Base-by-base conservation (phyloP, 495 filamentous ascomycete species). In the Penicillium fimorum region DNA sequence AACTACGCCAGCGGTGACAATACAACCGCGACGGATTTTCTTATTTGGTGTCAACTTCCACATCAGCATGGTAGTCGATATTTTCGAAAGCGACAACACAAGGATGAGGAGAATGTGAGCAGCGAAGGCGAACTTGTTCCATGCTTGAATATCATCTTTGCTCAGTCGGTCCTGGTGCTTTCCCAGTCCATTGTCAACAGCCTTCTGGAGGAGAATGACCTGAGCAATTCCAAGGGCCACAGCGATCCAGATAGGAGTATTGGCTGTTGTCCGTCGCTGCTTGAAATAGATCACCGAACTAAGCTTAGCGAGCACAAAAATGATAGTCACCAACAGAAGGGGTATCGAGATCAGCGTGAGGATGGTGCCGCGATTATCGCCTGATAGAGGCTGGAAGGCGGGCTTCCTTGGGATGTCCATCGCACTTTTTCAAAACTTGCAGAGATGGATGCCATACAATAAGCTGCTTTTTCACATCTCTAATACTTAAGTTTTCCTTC, bases 221-320 rank as follows among this genome's bases (percentile, higher is more conserved):
- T 67, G 55, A 10, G 62, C 11, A 35, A 69, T 62, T 8, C 59
- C 47, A 2, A 71, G 54, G 18, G 64, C 38, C 47, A 66, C 29
- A 62, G 65, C 72, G 59, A 51, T 60, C 74, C 47, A 76, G 10
- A 77, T 63, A 20, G 63, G 62, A 12, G 57, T 66, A 44, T 64
- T 69, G 33, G 62, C 66, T 0, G 55, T 44, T 29, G 59, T 61
- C 37, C 64, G 57, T 56, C 59, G 54, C 41, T 69, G 66, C 50
- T 69, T 69, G 56, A 69, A 66, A 53, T 69, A 69, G 18, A 66
- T 30, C 17, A 53, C 63, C 12, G 63, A 69, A 6, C 53, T 55
- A 15, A 62, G 27, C 56, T 69, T 63, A 1, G 63, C 66, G 0
- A 60, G 55, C 4, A 63, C 63, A 54, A 66, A 66, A 0, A 69